Evolutionary conservation across 306 rosid genomes (phyloP).

Genomic region (Medicago lupulina): DNA sequence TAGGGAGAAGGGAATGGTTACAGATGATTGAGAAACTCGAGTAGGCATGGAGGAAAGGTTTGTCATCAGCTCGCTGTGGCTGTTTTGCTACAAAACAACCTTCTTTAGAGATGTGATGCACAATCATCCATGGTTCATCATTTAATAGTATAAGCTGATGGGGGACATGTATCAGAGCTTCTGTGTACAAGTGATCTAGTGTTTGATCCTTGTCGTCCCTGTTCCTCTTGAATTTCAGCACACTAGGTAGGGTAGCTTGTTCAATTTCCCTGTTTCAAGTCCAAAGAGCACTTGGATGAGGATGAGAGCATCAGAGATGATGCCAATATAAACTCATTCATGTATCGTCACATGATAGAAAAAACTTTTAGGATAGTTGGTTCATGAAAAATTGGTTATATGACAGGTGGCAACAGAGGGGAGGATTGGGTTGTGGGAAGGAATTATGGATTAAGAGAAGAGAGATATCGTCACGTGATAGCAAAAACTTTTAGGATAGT

Average conservation of each 20-base stretch:
- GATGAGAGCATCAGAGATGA: background rate
- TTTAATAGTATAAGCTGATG: background rate
- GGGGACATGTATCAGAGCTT: background rate
- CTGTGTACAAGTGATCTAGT: background rate
- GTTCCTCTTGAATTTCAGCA: background rate
- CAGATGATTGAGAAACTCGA: background rate
- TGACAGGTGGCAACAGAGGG: background rate
- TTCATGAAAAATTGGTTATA: background rate
- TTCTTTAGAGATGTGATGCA: background rate
- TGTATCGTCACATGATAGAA: background rate
- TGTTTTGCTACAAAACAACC: slow-evolving; percentile 17
- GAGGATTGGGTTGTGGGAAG: background rate
- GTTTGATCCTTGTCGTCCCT: background rate
- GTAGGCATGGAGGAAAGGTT: slow-evolving; percentile 6
- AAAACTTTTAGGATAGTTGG: background rate
- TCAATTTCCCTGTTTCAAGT: background rate
- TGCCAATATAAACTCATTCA: background rate
- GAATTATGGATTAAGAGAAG: slow-evolving; percentile 6
- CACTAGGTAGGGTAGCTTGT: background rate
- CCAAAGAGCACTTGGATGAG: background rate
- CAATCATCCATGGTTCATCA: background rate
- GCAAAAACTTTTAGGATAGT: background rate
- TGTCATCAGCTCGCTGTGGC: slow-evolving; percentile 16
- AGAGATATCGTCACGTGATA: background rate
- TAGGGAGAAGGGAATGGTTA: background rate